Evolutionary conservation across 164 flowering plant genomes (phyloP), one percentile per base, ranked within the genome.

Genomic region (Annona cherimola): DNA sequence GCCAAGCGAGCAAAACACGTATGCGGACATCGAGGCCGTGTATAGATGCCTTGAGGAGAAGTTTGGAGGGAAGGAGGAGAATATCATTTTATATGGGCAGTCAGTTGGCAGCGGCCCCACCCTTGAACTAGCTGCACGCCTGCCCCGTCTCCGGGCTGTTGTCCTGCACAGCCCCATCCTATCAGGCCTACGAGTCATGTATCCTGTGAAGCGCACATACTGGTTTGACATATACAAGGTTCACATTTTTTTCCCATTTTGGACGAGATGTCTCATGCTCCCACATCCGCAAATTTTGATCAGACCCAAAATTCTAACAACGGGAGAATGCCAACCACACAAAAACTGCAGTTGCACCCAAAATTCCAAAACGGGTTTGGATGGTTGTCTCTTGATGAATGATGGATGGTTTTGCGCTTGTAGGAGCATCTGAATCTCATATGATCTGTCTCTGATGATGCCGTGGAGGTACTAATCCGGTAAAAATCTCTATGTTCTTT

Each of bases 171-270:
- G 98, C 70, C 84, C 94, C 3, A 90, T 93, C 67, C 46, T 87
- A 74, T 93, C 98, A 73, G 98, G 98, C 11, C 83, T 93, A 5
- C 85, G 98, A 50, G 98, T 93, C 71, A 84, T 93, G 90, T 93
- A 89, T 76, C 93, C 94, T 6, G 96, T 89, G 77, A 93, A 89
- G 75, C 77, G 82, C 66, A 81, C 96, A 46, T 91, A 83, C 75
- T 91, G 96, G 94, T 93, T 90, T 75, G 96, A 93, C 84, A 89
- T 93, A 61, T 93, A 88, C 69, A 91, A 93, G 98, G 95, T 91
- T 74, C 45, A 8, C 4, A 40, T 12, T 35, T 3, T 60, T 69
- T 70, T n/a, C 44, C 66, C 35, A 26, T 26, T 3, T 59, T 46
- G 14, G 54, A n/a, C 16, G 57, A 50, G 57, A 50, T 50, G 35